Evolutionary conservation across 2,329 filamentous ascomycete genomes (phyloP).

Genomic region (Coniochaeta pulveracea): DNA sequence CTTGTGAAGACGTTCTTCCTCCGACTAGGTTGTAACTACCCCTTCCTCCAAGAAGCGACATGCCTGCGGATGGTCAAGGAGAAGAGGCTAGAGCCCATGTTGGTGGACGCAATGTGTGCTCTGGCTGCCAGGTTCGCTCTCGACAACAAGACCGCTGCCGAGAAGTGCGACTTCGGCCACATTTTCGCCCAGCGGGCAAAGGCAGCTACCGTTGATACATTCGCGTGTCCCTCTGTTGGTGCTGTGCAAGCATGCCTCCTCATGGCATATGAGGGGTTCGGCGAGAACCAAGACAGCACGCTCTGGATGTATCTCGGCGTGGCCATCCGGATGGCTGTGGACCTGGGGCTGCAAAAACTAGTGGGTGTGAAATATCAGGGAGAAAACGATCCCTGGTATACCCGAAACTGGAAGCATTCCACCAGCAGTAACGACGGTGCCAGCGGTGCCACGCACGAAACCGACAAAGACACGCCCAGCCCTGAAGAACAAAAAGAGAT

Average conservation of each 20-base stretch:
- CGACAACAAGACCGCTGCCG: conserved; percentile 31
- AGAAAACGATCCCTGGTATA: conserved; percentile 38
- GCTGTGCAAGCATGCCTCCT: conserved; percentile 76
- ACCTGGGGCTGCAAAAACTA: conserved; percentile 71
- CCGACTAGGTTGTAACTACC: conserved; percentile 76
- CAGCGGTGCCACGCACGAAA: conserved; percentile 15
- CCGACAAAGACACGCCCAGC: conserved; percentile 27
- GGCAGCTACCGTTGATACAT: conserved; percentile 70
- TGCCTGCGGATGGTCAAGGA: conserved; percentile 69
- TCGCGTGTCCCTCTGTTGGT: conserved; percentile 70
- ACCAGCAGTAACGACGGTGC: conserved; percentile 12
- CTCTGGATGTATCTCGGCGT: conserved; percentile 91
- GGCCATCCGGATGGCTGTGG: conserved; percentile 73
- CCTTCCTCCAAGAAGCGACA: conserved; percentile 63
- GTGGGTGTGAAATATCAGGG: conserved; percentile 58
- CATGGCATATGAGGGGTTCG: conserved; percentile 82
- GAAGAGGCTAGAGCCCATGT: conserved; percentile 70
- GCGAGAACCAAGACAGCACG: conserved; percentile 77
- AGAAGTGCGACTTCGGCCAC: conserved; percentile 58
- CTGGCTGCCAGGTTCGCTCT: conserved; percentile 73
- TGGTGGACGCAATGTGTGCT: conserved; percentile 79
- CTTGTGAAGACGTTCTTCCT: conserved; percentile 73
- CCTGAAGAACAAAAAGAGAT: conserved; percentile 49
- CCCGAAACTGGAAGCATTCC: conserved; percentile 29
- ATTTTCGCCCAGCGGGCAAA: conserved; percentile 75